Conservation (phyloP, 2,329 filamentous ascomycete genomes). For the Claviceps paspali region DNA sequence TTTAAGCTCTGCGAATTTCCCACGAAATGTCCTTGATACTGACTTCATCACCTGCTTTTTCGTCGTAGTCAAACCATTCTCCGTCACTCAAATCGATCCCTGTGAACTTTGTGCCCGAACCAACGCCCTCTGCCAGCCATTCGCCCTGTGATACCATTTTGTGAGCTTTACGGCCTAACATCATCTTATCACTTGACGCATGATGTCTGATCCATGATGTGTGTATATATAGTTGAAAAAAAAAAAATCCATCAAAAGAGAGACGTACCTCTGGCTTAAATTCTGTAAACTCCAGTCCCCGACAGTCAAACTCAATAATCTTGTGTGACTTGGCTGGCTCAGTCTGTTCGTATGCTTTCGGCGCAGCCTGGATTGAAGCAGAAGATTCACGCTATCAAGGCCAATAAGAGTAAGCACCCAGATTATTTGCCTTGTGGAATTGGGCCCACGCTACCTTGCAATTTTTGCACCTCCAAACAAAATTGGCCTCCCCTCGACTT, state of each 20-base stretch:
- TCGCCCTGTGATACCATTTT: conserved; percentile 56
- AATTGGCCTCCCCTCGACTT: conserved; percentile 90
- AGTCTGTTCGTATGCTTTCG: conserved; percentile 53
- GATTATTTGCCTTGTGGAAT: neutral
- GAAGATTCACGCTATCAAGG: conserved; percentile 58
- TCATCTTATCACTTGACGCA: neutral
- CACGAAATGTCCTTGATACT: conserved; percentile 82
- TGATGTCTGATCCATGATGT: too few relatives aligned
- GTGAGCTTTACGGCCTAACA: neutral
- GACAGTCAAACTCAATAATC: conserved; percentile 83
- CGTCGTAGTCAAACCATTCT: conserved; percentile 97
- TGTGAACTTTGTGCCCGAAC: conserved; percentile 69
- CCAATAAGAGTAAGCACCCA: neutral
- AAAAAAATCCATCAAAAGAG: too few relatives aligned
- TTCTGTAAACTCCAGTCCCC: conserved; percentile 79
- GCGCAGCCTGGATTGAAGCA: conserved; percentile 64
- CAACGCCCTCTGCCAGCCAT: conserved; percentile 70
- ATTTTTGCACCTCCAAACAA: conserved; percentile 98
- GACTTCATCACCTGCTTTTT: conserved; percentile 82
- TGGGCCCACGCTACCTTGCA: conserved; percentile 55
- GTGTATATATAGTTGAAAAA: conserved; percentile 3
- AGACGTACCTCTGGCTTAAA: conserved; percentile 72
- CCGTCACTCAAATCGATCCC: conserved; percentile 72
- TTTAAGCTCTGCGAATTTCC: conserved; percentile 61
- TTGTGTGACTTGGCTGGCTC: conserved; percentile 63